Evolutionary conservation across 495 filamentous ascomycete genomes (phyloP).

Genomic region (Xylaria scruposa): DNA sequence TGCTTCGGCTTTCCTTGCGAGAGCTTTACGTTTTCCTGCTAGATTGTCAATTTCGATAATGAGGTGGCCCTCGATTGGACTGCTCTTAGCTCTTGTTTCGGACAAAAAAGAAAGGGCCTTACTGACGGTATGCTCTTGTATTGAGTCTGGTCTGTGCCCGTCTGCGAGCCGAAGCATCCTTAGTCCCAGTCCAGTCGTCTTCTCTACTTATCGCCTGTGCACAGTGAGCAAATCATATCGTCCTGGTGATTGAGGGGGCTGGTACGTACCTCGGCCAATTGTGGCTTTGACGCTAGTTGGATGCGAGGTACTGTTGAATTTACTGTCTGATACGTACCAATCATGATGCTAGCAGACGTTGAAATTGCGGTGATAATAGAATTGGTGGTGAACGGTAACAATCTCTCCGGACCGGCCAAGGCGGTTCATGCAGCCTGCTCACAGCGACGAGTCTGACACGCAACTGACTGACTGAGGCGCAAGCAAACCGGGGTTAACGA

Average conservation of each 20-base stretch:
- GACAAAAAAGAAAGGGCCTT: slow-evolving; percentile 33
- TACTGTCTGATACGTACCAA: slow-evolving; percentile 39
- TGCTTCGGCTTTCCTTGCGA: slow-evolving; percentile 41
- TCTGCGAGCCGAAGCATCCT: slow-evolving; percentile 44
- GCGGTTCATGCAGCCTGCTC: slow-evolving; percentile 46
- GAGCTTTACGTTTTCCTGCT: slow-evolving; percentile 48
- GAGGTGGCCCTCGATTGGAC: slow-evolving; percentile 26
- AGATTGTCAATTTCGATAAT: slow-evolving; percentile 37
- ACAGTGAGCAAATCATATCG: slow-evolving; percentile 35
- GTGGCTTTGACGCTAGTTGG: slow-evolving; percentile 47
- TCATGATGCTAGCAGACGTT: slow-evolving; percentile 42
- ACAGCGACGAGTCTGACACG: slow-evolving; percentile 37
- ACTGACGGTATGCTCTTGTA: slow-evolving; percentile 51
- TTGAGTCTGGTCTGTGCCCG: slow-evolving; percentile 51
- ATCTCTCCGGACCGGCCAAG: slow-evolving; percentile 28
- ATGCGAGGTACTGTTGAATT: slow-evolving; percentile 42
- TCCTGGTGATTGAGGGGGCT: slow-evolving; percentile 31
- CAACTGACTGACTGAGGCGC: background rate
- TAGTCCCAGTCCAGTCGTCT: slow-evolving; percentile 54
- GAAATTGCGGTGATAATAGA: slow-evolving; percentile 32
- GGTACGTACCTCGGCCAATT: slow-evolving; percentile 50
- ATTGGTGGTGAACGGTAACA: slow-evolving; percentile 27
- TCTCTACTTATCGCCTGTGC: slow-evolving; percentile 44
- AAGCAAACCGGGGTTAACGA: no score
- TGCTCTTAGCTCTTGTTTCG: slow-evolving; percentile 29